phyloP scores from a whole-genome alignment of 1,284 basidiomycete species.

The Pascua guehoae region DNA sequence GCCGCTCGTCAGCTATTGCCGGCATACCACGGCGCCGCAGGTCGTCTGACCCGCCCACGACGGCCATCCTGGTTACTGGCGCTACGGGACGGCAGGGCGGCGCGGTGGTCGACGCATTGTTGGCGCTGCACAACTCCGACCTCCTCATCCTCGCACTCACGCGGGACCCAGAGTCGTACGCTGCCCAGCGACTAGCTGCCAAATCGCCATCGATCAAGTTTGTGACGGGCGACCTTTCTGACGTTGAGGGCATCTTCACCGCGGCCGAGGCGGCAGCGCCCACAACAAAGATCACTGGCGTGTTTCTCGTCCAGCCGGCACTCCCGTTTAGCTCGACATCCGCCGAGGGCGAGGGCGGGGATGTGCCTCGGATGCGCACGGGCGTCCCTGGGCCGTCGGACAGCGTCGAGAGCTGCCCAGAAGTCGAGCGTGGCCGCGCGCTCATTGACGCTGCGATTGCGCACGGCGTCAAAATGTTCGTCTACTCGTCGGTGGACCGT shows the following conservation, averaged over 20 bases:
- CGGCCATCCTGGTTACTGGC: constrained; percentile 48
- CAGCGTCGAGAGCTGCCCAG: constrained; percentile 2
- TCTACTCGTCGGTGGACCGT: constrained; percentile 44
- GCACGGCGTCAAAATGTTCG: constrained; percentile 49
- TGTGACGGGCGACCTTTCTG: constrained; percentile 21
- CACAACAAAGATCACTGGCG: constrained; percentile 24
- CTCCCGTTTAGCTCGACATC: too few relatives aligned
- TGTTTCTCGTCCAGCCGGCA: constrained; percentile 24
- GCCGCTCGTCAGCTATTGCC: neutral
- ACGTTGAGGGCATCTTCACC: constrained; percentile 14
- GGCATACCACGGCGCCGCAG: too few relatives aligned
- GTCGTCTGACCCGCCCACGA: neutral
- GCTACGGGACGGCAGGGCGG: constrained; percentile 54
- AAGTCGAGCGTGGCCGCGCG: constrained; percentile 21
- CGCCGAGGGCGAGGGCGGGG: neutral
- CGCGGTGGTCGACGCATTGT: constrained; percentile 39
- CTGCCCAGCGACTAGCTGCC: constrained; percentile 17
- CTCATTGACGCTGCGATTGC: constrained; percentile 47
- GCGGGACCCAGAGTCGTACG: constrained; percentile 18
- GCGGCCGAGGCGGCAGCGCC: constrained; percentile 9
- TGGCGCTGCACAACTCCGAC: constrained; percentile 7
- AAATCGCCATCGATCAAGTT: constrained; percentile 20
- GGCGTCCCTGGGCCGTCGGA: neutral
- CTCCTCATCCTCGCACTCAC: constrained; percentile 30
- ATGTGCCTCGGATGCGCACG: neutral